Base-by-base conservation (phyloP, 805 yeast species). In the Pichia cabralensis region DNA sequence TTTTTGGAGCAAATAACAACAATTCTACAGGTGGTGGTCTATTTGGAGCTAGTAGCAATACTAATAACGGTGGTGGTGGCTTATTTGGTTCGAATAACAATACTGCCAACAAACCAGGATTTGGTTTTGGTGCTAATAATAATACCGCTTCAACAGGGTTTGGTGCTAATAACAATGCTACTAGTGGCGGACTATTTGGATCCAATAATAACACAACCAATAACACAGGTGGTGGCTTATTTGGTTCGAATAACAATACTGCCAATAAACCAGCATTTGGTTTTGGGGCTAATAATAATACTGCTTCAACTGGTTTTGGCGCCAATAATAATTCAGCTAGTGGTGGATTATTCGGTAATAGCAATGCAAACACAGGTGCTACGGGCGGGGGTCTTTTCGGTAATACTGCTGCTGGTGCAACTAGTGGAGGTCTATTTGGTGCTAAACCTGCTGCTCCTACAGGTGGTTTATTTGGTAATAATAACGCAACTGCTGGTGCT, bases 91-190 rank as follows among this genome's bases (percentile, higher is more conserved):
- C 39, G 28, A 40, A 19, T 12, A 33, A 39, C 28, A 38, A 27
- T 14, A 30, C 36, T 22, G 41, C 45, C 23, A 33, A 55, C 6
- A 50, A 56, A 30, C 58, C 55, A 40, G 60, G 64, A 1, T 48
- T 34, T 20, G 48, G 67, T 18, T 69, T 71, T 49, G 73, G 74
- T 18, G 35, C 49, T 14, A 55, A 42, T 42, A 47, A 49, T 30
- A 47, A 23, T 8, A 17, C 25, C 8, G 10, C 33, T 4, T n/a
- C 28, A 2, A 23, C 36, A 20, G 61, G 62, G 5, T 61, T 62
- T 40, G 49, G 52, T 19, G 16, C 34, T 6, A 27, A 18, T 21
- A 26, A 34, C 19, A 33, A 27, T 21, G 25, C 26, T 13, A 22
- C 39, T 33, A 34, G 26, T 16, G 38, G 42, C 19, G 39, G 41